These are phyloP conservation scores for Hypoxylon subgilvum DNA, from an alignment of 495 filamentous ascomycete species.

Conservation along the genomic window DNA sequence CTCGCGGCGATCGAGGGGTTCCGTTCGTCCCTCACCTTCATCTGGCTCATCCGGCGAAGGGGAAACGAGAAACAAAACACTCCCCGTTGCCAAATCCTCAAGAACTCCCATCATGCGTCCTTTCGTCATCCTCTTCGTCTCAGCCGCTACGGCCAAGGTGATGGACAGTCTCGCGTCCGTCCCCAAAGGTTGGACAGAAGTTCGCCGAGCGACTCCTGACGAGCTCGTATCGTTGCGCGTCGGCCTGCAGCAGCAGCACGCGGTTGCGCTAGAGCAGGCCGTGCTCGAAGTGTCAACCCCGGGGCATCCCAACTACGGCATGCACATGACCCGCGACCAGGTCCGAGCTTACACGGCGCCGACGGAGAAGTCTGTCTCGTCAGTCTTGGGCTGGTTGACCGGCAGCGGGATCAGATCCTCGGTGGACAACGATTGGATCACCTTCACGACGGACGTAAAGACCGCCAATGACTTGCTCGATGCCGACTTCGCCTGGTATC, in stretches of 20 bases:
- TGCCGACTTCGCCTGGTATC: slow-evolving; percentile 55
- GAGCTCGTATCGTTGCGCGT: slow-evolving; percentile 48
- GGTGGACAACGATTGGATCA: slow-evolving; percentile 54
- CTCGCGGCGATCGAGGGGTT: slow-evolving; percentile 2
- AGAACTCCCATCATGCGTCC: slow-evolving; percentile 36
- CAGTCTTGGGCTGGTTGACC: slow-evolving; percentile 54
- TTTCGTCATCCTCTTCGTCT: slow-evolving; percentile 41
- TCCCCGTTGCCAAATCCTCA: slow-evolving; percentile 2
- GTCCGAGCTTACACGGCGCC: slow-evolving; percentile 55
- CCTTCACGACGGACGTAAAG: slow-evolving; percentile 56
- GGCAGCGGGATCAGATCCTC: slow-evolving; percentile 47
- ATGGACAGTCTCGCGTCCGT: slow-evolving; percentile 53
- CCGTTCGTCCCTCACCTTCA: slow-evolving; percentile 22
- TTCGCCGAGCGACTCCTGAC: slow-evolving; percentile 40
- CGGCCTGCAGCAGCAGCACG: slow-evolving; percentile 55
- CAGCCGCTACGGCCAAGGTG: slow-evolving; percentile 54
- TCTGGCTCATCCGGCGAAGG: slow-evolving; percentile 9
- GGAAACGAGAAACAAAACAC: slow-evolving; percentile 3
- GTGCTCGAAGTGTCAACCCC: slow-evolving; percentile 59
- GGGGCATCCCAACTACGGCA: slow-evolving; percentile 54
- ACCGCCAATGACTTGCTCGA: slow-evolving; percentile 57
- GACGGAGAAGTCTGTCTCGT: slow-evolving; percentile 45
- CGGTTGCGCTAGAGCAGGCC: slow-evolving; percentile 56
- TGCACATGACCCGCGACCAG: slow-evolving; percentile 54
- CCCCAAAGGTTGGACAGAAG: slow-evolving; percentile 54